Conservation (phyloP, 257 asterid species). For the Nicotiana sylvestris region DNA sequence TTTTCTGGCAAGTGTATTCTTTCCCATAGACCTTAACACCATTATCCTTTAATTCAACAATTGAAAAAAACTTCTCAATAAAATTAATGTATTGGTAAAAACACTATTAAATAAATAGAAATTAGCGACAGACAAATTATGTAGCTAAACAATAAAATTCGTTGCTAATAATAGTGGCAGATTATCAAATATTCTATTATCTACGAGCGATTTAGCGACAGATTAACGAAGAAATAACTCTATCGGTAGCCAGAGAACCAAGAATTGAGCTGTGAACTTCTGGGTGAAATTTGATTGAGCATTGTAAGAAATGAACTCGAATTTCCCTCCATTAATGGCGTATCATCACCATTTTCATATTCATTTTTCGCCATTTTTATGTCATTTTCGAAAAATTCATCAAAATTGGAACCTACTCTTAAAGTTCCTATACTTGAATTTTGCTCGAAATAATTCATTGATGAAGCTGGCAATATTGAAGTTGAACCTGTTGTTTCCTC, state of each 20-base stretch:
- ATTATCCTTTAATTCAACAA: too few species aligned
- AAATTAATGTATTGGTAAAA: too few species aligned
- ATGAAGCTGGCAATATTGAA: conserved; percentile 3
- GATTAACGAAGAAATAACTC: neutral
- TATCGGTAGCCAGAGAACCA: neutral
- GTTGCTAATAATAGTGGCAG: too few species aligned
- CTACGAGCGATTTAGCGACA: too few species aligned
- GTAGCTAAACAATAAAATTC: too few species aligned
- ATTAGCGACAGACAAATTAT: too few species aligned
- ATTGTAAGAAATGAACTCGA: neutral
- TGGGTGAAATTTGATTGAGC: neutral
- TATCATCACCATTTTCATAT: neutral
- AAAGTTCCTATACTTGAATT: neutral
- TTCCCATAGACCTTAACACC: too few species aligned
- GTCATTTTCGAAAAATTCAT: neutral
- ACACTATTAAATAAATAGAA: too few species aligned
- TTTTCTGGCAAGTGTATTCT: too few species aligned
- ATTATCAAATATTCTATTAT: too few species aligned
- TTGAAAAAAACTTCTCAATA: too few species aligned
- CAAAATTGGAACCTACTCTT: neutral
- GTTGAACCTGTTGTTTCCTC: conserved; percentile 9
- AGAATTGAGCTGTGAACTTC: neutral
- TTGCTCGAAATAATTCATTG: neutral
- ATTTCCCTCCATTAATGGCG: too few species aligned
- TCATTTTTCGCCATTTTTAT: neutral